Evolutionary conservation across 2,329 filamentous ascomycete species (phyloP).

Genomic region (Cladosporium halotolerans): DNA sequence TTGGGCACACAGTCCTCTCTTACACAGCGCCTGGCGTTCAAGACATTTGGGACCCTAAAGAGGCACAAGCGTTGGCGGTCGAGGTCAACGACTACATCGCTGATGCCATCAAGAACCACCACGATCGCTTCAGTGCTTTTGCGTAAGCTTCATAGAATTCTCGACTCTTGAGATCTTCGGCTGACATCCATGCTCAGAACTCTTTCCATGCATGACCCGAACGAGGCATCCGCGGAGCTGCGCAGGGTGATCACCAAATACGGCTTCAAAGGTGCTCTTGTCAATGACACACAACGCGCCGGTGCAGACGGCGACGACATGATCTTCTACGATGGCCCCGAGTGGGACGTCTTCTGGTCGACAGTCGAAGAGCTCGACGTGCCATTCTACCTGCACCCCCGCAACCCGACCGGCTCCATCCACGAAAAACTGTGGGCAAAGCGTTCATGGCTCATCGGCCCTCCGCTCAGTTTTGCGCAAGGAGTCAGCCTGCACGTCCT

Average conservation of each 20-base stretch:
- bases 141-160: slow-evolving; percentile 24
- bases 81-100: slow-evolving; percentile 45
- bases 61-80: slow-evolving; percentile 39
- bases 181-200: slow-evolving; percentile 14
- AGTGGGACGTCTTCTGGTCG: slow-evolving; percentile 58
- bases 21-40: slow-evolving; percentile 46
- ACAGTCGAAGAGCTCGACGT: slow-evolving; percentile 54
- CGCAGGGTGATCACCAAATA: slow-evolving; percentile 47
- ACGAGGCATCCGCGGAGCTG: slow-evolving; percentile 46
- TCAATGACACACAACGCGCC: slow-evolving; percentile 44
- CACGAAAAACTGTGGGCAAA: slow-evolving; percentile 54
- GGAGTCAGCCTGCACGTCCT: slow-evolving; percentile 54
- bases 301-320: slow-evolving; percentile 54
- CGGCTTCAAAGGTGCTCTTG: slow-evolving; percentile 32
- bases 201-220: slow-evolving; percentile 45
- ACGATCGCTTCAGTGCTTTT: slow-evolving; percentile 41
- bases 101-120: slow-evolving; percentile 35
- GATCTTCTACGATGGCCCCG: slow-evolving; percentile 58
- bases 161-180: neutral
- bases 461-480: slow-evolving; percentile 53
- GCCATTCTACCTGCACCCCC: slow-evolving; percentile 59
- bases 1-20: slow-evolving; percentile 44
- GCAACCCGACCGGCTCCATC: slow-evolving; percentile 42
- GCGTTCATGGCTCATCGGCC: slow-evolving; percentile 55
- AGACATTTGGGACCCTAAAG: slow-evolving; percentile 39